Evolutionary conservation across 768 basidiomycete genomes (phyloP).

Genomic region (Clathrus columnatus): DNA sequence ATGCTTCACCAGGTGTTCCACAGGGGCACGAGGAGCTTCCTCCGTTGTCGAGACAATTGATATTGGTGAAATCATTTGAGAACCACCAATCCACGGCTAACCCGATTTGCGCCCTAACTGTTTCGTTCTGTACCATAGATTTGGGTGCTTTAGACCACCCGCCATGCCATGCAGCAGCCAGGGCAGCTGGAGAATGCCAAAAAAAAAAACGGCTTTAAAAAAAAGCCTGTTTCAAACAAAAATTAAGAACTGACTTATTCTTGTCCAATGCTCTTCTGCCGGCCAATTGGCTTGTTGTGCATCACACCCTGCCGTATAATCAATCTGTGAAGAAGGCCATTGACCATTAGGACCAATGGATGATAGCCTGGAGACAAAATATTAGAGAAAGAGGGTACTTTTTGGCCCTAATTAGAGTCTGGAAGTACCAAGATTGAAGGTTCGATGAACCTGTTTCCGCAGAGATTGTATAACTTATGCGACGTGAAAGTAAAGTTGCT

Average conservation of each 20-base stretch:
- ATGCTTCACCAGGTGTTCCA: conserved; percentile 31
- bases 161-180: conserved; percentile 52
- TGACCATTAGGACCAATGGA: conserved; percentile 35
- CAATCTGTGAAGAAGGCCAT: conserved; percentile 48
- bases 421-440: background rate
- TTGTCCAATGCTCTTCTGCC: conserved; percentile 44
- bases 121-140: conserved; percentile 33
- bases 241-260: conserved; percentile 17
- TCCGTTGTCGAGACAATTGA: conserved; percentile 46
- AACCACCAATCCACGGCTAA: conserved; percentile 59
- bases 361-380: conserved; percentile 30
- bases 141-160: conserved; percentile 29
- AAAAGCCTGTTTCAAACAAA: background rate
- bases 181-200: conserved; percentile 30
- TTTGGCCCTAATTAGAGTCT: background rate
- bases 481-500: background rate
- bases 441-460: background rate
- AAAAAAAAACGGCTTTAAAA: background rate
- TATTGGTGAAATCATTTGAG: conserved; percentile 43
- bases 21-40: conserved; percentile 49
- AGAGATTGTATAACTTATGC: background rate
- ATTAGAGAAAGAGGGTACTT: background rate
- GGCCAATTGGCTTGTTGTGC: conserved; percentile 65
- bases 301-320: conserved; percentile 55
- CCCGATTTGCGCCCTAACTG: conserved; percentile 33